Evolutionary conservation across 2,329 filamentous ascomycete genomes (phyloP).

Genomic region (Colletotrichum sidae): DNA sequence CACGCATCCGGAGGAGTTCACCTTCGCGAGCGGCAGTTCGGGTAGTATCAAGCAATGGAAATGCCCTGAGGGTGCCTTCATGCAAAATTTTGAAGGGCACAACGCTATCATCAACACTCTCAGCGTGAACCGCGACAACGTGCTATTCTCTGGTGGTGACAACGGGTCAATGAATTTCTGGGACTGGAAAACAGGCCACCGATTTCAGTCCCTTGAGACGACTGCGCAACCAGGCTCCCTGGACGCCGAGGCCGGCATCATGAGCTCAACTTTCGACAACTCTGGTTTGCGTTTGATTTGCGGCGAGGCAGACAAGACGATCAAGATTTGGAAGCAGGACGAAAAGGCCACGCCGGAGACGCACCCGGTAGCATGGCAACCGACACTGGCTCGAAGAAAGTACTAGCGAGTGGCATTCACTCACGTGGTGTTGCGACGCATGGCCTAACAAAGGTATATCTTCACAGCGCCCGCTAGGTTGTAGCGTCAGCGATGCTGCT

Average conservation of each 20-base stretch:
- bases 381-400: constrained; percentile 80
- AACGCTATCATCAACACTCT: constrained; percentile 97
- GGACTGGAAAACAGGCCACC: constrained; percentile 98
- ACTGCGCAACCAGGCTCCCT: constrained; percentile 94
- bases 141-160: constrained; percentile 92
- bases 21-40: constrained; percentile 92
- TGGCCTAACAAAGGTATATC: too few species aligned
- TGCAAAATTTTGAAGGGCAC: constrained; percentile 98
- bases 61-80: constrained; percentile 96
- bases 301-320: constrained; percentile 97
- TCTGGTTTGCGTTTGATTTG: constrained; percentile 91
- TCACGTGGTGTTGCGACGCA: not conserved
- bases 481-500: too few species aligned
- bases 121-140: constrained; percentile 92
- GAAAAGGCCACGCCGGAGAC: constrained; percentile 90
- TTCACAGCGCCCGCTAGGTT: too few species aligned
- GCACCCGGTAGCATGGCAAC: constrained; percentile 93
- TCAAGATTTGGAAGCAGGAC: constrained; percentile 98
- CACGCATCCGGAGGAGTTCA: constrained; percentile 92
- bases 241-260: constrained; percentile 93
- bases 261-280: constrained; percentile 92
- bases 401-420: constrained; percentile 52
- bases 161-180: constrained; percentile 98
- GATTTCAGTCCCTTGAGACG: constrained; percentile 90
- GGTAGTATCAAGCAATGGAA: constrained; percentile 99